phyloP scores from a whole-genome alignment of 164 flowering plant genomes.

The Warburgia ugandensis region DNA sequence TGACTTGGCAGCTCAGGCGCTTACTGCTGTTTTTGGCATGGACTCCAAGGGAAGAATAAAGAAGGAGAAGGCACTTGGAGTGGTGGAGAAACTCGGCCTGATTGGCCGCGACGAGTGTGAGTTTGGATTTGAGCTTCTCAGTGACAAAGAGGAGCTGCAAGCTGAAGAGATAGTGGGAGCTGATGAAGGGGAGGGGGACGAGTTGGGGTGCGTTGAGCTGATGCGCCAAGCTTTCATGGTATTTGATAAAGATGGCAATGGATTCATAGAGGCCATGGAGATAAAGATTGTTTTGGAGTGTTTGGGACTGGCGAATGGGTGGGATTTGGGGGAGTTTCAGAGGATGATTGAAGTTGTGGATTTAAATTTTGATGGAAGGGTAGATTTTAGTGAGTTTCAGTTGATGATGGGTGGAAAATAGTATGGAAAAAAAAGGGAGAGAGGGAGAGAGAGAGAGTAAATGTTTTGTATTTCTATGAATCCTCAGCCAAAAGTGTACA shows the following conservation, averaged over 20 bases:
- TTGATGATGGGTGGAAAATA: slow-evolving; percentile 36
- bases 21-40: slow-evolving; percentile 21
- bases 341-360: slow-evolving; percentile 50
- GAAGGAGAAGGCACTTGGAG: slow-evolving; percentile 19
- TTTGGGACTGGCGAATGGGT: slow-evolving; percentile 47
- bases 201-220: slow-evolving; percentile 15
- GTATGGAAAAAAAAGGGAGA: too few relatives aligned
- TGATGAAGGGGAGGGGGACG: slow-evolving; percentile 19
- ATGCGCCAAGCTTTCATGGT: slow-evolving; percentile 44
- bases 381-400: slow-evolving; percentile 58
- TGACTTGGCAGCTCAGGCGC: slow-evolving; percentile 14
- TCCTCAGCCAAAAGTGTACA: too few relatives aligned
- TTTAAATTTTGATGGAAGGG: slow-evolving; percentile 49
- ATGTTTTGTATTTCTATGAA: too few relatives aligned
- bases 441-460: too few relatives aligned
- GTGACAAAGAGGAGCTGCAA: slow-evolving; percentile 17
- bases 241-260: slow-evolving; percentile 56
- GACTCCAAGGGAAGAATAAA: slow-evolving; percentile 20
- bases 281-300: slow-evolving; percentile 48
- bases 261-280: slow-evolving; percentile 47
- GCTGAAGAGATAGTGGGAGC: slow-evolving; percentile 16
- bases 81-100: slow-evolving; percentile 21
- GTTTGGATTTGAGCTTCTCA: slow-evolving; percentile 8
- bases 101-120: slow-evolving; percentile 5
- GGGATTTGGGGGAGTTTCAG: slow-evolving; percentile 37